Base-by-base conservation (phyloP, 192 early-diverging fungal species). In the Chytriomyces sp. region DNA sequence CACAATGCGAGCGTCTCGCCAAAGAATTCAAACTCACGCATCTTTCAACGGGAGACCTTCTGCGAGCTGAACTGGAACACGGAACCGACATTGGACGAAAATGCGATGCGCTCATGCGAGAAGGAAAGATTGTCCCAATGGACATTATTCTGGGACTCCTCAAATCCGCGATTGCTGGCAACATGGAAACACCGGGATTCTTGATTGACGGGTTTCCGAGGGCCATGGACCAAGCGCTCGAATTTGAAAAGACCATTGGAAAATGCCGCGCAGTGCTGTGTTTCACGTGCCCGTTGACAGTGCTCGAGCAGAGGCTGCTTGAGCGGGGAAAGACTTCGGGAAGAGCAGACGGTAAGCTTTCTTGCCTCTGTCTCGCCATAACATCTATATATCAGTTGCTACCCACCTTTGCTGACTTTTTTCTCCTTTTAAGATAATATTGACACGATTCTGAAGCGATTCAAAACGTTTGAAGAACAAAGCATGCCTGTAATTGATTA, bases 1-100 rank as follows among this genome's bases (percentile, higher is more conserved):
- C 97, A 18, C 94, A 98, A 84, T 96, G 94, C 78, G 69, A 48
- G 45, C 23, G 62, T 28, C 81, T 99, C 45, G 93, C 91, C 7
- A 78, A 91, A 43, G 94, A 97, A 71, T 96, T 91, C 82, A 91
- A 90, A 23, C 95, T 97, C 81, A 92, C 93, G 20, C 97, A 98
- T 65, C 83, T 99, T 62, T 96, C 94, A 85, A 96, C 96, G 46
- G 97, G 97, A 49, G 97, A 98, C 80, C 84, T 99, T 20, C 85
- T 99, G 43, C 91, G 97, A 49, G 93, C 84, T 23, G 96, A 99
- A 79, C 83, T 86, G 88, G 93, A 82, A 81, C 89, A 72, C 88
- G 94, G 70, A 65, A 80, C 59, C 86, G 87, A 45, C 69, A 91
- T 93, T 79, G 96, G 96, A 57, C 89, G 91, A 67, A 78, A 95